Evolutionary conservation across 306 rosid genomes (phyloP).

Genomic region (Erythrophleum fordii): DNA sequence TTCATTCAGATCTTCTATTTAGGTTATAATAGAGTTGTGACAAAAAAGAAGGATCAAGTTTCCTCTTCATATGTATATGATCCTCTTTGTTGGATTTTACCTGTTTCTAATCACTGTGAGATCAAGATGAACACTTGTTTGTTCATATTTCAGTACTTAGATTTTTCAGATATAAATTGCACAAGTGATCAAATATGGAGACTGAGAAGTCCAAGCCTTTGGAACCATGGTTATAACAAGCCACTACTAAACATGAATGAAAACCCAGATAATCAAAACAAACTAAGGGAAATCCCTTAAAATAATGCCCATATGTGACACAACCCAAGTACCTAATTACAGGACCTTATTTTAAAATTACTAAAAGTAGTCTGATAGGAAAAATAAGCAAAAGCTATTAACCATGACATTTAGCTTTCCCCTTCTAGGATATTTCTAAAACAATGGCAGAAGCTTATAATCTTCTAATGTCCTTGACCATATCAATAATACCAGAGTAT

Average conservation of each 20-base stretch:
- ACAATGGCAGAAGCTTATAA: background rate
- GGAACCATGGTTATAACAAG: background rate
- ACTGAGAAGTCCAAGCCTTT: background rate
- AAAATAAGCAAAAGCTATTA: background rate
- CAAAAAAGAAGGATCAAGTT: background rate
- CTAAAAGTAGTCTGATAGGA: background rate
- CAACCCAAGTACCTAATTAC: background rate
- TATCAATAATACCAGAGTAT: background rate
- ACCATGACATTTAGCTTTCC: background rate
- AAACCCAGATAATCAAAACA: too few relatives aligned
- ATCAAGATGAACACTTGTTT: background rate
- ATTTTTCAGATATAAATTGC: background rate
- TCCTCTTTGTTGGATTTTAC: background rate
- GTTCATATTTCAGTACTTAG: background rate
- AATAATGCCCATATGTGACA: background rate
- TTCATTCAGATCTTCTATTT: slow-evolving; percentile 1
- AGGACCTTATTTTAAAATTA: background rate
- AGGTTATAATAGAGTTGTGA: background rate
- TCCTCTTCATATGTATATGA: background rate
- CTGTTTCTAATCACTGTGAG: background rate
- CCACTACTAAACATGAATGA: background rate
- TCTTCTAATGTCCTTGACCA: background rate
- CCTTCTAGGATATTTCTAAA: background rate
- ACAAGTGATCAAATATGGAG: background rate
- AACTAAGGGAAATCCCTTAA: background rate